Conservation (phyloP, 768 basidiomycete genomes). For the Mycena maculata region DNA sequence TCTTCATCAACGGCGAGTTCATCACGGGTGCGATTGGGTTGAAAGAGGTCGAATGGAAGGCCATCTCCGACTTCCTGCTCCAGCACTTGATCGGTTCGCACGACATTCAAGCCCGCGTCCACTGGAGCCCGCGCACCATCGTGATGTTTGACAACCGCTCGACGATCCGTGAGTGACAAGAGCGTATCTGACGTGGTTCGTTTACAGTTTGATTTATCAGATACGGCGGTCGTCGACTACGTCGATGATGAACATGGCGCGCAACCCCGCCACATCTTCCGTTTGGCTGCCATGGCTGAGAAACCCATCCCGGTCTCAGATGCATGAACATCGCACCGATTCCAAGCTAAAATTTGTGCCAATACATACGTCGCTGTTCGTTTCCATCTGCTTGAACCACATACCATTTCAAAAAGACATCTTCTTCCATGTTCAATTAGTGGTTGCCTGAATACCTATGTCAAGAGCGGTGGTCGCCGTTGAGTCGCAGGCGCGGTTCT, state of each 20-base stretch:
- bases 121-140: conserved; percentile 40
- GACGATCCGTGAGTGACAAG: conserved; percentile 17
- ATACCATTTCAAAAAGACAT: too few species aligned
- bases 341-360: too few species aligned
- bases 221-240: conserved; percentile 36
- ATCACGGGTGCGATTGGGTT: conserved; percentile 40
- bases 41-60: conserved; percentile 41
- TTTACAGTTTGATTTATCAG: conserved; percentile 10
- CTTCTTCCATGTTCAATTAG: too few species aligned
- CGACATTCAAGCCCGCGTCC: conserved; percentile 42
- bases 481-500: too few species aligned
- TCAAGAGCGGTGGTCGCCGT: too few species aligned
- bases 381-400: too few species aligned
- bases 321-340: conserved; percentile 3
- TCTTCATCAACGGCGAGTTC: conserved; percentile 46
- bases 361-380: too few species aligned
- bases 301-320: conserved; percentile 32
- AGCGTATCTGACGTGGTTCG: neutral
- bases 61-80: conserved; percentile 40
- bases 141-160: conserved; percentile 34
- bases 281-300: conserved; percentile 38
- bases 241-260: conserved; percentile 31
- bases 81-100: conserved; percentile 40
- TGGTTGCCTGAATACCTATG: too few species aligned
- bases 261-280: conserved; percentile 36